A percentile compares a stretch with the other conserved stretches of the same genome.
These are phyloP conservation scores for Purshia tridentata DNA, from an alignment of 306 rosid genomes.

Conservation along the genomic window DNA sequence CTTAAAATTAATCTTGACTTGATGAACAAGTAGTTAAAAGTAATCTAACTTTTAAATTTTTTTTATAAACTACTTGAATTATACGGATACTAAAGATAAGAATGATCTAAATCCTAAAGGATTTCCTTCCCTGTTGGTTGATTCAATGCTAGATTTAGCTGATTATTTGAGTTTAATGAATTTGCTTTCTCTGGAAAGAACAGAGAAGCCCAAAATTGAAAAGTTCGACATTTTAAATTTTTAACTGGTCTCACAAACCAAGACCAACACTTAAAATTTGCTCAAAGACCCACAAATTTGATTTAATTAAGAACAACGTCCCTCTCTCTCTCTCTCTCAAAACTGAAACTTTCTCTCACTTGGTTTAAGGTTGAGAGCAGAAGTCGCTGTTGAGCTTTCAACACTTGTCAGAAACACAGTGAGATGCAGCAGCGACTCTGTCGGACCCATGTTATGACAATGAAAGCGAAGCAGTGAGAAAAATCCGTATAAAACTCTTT, in stretches of 20 bases:
- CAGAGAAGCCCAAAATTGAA: neutral
- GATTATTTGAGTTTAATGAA: neutral
- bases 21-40: too few species aligned
- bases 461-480: neutral
- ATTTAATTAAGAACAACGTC: neutral
- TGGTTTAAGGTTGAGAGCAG: conserved; percentile 52
- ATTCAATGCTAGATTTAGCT: neutral
- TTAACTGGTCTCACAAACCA: neutral
- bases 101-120: neutral
- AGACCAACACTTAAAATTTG: neutral
- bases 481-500: too few species aligned
- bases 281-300: neutral
- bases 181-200: neutral
- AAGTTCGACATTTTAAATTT: neutral
- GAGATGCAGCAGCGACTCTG: conserved; percentile 27
- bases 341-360: conserved; percentile 23
- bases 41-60: too few species aligned
- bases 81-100: neutral
- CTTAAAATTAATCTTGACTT: too few species aligned
- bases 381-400: conserved; percentile 43
- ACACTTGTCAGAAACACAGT: conserved; percentile 39
- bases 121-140: neutral
- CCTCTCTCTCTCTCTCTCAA: neutral
- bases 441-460: conserved; percentile 20
- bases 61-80: too few species aligned